Conservation (phyloP, 306 rosid genomes). For the Quercus gilva region DNA sequence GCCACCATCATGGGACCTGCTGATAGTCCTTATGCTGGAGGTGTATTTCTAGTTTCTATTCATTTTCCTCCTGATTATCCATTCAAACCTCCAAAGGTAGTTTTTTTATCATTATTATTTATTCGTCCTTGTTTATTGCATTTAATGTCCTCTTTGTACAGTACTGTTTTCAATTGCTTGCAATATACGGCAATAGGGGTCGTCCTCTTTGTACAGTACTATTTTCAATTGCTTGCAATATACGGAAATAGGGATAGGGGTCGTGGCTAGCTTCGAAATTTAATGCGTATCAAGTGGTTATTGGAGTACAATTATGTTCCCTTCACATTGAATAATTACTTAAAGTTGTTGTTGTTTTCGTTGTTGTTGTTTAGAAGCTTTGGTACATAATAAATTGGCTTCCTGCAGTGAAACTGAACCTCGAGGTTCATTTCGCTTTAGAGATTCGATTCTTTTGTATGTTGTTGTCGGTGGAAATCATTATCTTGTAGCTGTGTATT, state of each 20-base stretch:
- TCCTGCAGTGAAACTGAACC: background rate
- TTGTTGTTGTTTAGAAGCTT: background rate
- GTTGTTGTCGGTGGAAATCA: background rate
- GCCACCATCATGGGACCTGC: constrained; percentile 90
- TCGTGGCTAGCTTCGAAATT: background rate
- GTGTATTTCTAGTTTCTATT: constrained; percentile 78
- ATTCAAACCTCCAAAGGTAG: constrained; percentile 92
- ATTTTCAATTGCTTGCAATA: background rate
- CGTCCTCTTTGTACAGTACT: background rate
- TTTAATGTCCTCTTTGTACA: background rate
- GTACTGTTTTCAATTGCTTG: background rate
- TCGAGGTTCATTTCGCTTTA: background rate
- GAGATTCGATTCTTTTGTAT: background rate
- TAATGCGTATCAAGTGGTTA: background rate
- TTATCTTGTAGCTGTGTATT: background rate
- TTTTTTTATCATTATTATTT: background rate
- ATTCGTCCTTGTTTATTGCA: background rate
- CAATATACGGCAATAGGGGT: background rate
- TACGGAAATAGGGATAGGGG: too few species aligned
- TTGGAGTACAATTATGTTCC: too few species aligned
- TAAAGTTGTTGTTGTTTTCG: too few species aligned
- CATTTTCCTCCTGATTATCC: constrained; percentile 91
- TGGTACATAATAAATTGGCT: background rate
- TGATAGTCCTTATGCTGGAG: constrained; percentile 84
- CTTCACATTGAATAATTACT: too few species aligned